Conservation (phyloP, 768 basidiomycete species). For the Collybia sordida region DNA sequence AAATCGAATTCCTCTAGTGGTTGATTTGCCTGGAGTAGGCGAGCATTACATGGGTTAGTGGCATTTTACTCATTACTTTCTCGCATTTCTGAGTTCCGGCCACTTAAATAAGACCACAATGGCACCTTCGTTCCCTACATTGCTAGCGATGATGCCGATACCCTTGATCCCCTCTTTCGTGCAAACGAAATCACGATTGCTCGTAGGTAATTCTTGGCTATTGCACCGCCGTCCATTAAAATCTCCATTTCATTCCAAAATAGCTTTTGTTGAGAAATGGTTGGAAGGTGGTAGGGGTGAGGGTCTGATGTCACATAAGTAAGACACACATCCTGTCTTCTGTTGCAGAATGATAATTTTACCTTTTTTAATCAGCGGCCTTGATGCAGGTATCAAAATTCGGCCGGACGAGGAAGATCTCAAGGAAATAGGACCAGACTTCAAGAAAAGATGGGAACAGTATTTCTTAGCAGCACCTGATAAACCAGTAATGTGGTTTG, state of each 20-base stretch:
- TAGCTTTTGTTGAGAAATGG: conserved; percentile 17
- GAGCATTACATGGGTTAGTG: conserved; percentile 59
- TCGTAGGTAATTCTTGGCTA: conserved; percentile 29
- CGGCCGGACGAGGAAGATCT: conserved; percentile 52
- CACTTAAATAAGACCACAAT: conserved; percentile 39
- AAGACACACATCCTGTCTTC: not conserved
- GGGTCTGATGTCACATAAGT: conserved; percentile 54
- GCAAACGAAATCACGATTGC: conserved; percentile 35
- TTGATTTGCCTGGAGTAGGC: conserved; percentile 77
- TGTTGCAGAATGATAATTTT: not conserved
- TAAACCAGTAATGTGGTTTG: conserved; percentile 51
- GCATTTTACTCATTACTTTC: not conserved
- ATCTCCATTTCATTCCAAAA: not conserved
- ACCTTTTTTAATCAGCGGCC: conserved; percentile 31
- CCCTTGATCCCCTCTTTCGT: conserved; percentile 47
- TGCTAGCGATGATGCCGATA: conserved; percentile 44
- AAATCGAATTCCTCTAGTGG: conserved; percentile 45
- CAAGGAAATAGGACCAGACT: conserved; percentile 47
- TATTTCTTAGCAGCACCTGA: conserved; percentile 53
- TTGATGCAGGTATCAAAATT: conserved; percentile 57
- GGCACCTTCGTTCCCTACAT: conserved; percentile 36
- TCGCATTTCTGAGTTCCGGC: not conserved
- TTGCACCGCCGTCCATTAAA: too few species aligned
- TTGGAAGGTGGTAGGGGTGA: conserved; percentile 8
- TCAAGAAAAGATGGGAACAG: conserved; percentile 45